Evolutionary conservation across 805 yeast species (phyloP).

Genomic region (Kuraishia molischiana): DNA sequence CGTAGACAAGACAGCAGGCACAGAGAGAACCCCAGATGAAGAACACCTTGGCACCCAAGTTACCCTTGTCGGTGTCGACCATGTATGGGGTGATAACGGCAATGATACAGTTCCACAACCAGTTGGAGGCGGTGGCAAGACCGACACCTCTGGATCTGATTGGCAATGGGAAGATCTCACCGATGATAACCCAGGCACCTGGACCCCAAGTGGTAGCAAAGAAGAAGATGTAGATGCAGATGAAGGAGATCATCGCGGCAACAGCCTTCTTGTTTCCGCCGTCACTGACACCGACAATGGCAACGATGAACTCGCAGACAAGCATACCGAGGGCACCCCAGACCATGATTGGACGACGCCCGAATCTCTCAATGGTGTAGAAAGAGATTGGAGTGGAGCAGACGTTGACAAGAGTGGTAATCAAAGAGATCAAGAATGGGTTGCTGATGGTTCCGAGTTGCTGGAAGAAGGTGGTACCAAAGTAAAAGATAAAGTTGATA

Average conservation of each 20-base stretch:
- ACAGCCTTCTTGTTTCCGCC: conserved; percentile 17
- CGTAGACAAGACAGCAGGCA: conserved; percentile 44
- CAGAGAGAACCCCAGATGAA: conserved; percentile 59
- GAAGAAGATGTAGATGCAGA: conserved; percentile 57
- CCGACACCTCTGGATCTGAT: conserved; percentile 69
- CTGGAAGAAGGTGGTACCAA: conserved; percentile 59
- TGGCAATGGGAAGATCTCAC: conserved; percentile 61
- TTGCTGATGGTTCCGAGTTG: conserved; percentile 35
- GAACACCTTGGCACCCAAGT: conserved; percentile 55
- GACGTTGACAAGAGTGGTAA: conserved; percentile 45
- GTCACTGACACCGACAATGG: conserved; percentile 22
- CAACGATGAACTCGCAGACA: conserved; percentile 52
- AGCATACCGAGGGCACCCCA: conserved; percentile 41
- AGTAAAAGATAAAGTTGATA: conserved; percentile 67
- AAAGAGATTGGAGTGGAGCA: conserved; percentile 47
- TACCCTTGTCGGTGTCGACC: conserved; percentile 54
- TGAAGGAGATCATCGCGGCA: conserved; percentile 28
- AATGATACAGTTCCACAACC: conserved; percentile 70
- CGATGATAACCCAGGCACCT: conserved; percentile 57
- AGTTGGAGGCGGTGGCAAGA: conserved; percentile 65
- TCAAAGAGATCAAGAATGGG: conserved; percentile 40
- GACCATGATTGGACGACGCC: conserved; percentile 41
- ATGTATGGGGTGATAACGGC: conserved; percentile 72
- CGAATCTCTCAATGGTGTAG: conserved; percentile 43
- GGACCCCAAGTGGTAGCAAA: conserved; percentile 87